Conservation (phyloP, 2,329 filamentous ascomycete genomes). For the Epichloe hybrida region DNA sequence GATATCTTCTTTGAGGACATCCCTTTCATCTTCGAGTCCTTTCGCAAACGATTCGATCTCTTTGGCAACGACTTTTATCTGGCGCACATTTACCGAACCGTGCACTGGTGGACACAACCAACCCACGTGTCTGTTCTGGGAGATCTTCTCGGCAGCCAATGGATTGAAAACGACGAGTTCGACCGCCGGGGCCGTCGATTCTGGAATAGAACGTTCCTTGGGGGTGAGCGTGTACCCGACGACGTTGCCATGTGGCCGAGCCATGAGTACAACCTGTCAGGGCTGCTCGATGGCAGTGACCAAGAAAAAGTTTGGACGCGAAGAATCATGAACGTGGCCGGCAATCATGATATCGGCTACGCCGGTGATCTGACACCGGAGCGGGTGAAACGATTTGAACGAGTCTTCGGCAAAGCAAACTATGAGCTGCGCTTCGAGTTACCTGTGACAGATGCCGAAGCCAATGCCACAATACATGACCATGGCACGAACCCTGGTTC, state of each 20-base stretch:
- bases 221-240: conserved; percentile 48
- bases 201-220: conserved; percentile 69
- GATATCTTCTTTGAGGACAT: conserved; percentile 56
- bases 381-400: conserved; percentile 69
- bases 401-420: conserved; percentile 73
- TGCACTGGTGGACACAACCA: conserved; percentile 73
- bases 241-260: conserved; percentile 35
- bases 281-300: conserved; percentile 31
- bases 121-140: conserved; percentile 83
- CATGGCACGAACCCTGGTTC: conserved; percentile 30
- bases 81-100: conserved; percentile 74
- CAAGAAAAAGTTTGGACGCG: conserved; percentile 49
- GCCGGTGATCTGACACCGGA: conserved; percentile 75
- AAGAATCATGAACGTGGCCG: conserved; percentile 76
- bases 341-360: conserved; percentile 95
- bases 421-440: conserved; percentile 72
- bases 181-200: conserved; percentile 56
- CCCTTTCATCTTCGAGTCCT: conserved; percentile 49
- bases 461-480: conserved; percentile 28
- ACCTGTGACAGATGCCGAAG: conserved; percentile 27
- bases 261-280: conserved; percentile 35
- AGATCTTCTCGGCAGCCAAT: conserved; percentile 87
- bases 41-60: conserved; percentile 72
- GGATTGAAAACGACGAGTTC: conserved; percentile 83
- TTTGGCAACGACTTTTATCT: conserved; percentile 92